phyloP scores from a whole-genome alignment of 192 early-diverging fungal species.

The Entomortierella lignicola region DNA sequence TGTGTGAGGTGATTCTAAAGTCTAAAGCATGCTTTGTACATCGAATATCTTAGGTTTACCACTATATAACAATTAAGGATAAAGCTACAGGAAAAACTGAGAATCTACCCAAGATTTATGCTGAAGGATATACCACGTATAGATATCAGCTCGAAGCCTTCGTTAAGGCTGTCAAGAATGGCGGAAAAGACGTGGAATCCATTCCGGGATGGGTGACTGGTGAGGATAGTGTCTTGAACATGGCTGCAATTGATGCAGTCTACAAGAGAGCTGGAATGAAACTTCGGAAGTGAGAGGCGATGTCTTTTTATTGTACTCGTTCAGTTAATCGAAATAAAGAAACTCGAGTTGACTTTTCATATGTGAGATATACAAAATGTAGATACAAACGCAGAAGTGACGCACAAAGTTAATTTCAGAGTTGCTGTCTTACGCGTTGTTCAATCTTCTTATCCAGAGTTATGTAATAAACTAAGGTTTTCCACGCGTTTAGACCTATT shows the following conservation, averaged over 20 bases:
- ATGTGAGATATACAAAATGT: no score
- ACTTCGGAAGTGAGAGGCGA: constrained; percentile 7
- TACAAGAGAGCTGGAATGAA: constrained; percentile 29
- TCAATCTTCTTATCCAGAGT: no score
- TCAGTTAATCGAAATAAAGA: no score
- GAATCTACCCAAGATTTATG: constrained; percentile 37
- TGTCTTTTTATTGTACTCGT: no score
- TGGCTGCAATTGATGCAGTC: constrained; percentile 43
- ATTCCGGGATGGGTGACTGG: constrained; percentile 45
- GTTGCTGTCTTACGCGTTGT: no score
- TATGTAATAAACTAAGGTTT: no score
- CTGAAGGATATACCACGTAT: constrained; percentile 30
- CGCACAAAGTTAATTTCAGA: no score
- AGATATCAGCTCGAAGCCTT: constrained; percentile 54
- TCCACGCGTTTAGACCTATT: no score
- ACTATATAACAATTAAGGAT: constrained; percentile 43
- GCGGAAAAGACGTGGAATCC: constrained; percentile 1
- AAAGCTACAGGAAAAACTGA: constrained; percentile 46
- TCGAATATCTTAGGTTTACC: constrained; percentile 49
- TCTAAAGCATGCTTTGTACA: no score
- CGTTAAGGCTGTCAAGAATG: constrained; percentile 34
- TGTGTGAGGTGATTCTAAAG: no score
- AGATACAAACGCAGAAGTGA: no score
- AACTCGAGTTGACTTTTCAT: no score
- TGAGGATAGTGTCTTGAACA: constrained; percentile 39